Evolutionary conservation across 176 grass and related monocot genomes (phyloP).

Genomic region (Ananas comosus): DNA sequence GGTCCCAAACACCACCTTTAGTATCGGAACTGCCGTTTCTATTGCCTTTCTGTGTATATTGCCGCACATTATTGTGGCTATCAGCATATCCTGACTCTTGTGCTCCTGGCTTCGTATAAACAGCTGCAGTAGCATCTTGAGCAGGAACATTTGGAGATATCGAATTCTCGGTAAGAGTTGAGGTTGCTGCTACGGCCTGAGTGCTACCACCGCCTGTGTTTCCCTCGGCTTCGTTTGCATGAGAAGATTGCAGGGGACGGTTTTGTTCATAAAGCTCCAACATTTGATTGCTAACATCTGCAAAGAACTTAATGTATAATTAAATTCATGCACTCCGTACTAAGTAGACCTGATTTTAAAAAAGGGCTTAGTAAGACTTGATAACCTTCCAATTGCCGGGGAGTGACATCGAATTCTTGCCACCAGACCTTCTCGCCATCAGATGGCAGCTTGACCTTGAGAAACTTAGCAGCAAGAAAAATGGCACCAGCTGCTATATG

Average conservation of each 20-base stretch:
- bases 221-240: constrained; percentile 56
- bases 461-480: constrained; percentile 51
- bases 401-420: constrained; percentile 71
- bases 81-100: too few relatives aligned
- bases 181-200: too few relatives aligned
- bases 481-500: constrained; percentile 71
- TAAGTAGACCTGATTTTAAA: not conserved
- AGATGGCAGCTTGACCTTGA: constrained; percentile 51
- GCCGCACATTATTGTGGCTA: too few relatives aligned
- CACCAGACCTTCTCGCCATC: constrained; percentile 58
- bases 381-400: constrained; percentile 63
- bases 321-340: not conserved
- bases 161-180: too few relatives aligned
- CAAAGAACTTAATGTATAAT: constrained; percentile 11
- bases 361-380: not conserved
- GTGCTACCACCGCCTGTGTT: constrained; percentile 27
- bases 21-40: too few relatives aligned
- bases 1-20: too few relatives aligned
- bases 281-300: constrained; percentile 98
- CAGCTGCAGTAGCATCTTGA: too few relatives aligned
- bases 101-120: too few relatives aligned
- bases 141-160: too few relatives aligned
- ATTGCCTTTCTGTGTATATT: too few relatives aligned
- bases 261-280: constrained; percentile 89
- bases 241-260: constrained; percentile 27